These are phyloP conservation scores for Batkoa obscura DNA, from an alignment of 371 early-diverging fungal species.

Conservation along the genomic window DNA sequence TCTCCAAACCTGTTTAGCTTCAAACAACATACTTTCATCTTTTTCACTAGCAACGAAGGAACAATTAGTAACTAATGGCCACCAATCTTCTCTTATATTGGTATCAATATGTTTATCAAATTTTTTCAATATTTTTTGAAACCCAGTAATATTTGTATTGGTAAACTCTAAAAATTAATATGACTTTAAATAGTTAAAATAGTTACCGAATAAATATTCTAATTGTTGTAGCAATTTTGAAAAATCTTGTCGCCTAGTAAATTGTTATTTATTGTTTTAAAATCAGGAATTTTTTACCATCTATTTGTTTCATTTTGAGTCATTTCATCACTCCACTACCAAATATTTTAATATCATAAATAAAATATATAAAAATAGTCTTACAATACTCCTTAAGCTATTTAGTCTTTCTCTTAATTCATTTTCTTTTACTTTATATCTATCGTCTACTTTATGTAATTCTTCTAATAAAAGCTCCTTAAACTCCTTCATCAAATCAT, in stretches of 20 bases:
- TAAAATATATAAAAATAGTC: slow-evolving; percentile 7
- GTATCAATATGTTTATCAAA: slow-evolving; percentile 24
- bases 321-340: slow-evolving; percentile 22
- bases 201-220: slow-evolving; percentile 20
- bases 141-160: slow-evolving; percentile 31
- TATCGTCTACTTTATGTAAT: slow-evolving; percentile 25
- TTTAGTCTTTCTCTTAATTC: slow-evolving; percentile 13
- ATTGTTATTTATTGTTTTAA: not conserved
- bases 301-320: slow-evolving; percentile 14
- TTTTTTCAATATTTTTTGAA: slow-evolving; percentile 39
- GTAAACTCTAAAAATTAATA: slow-evolving; percentile 20
- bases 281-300: slow-evolving; percentile 16
- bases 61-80: slow-evolving; percentile 23
- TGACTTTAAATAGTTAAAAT: not conserved
- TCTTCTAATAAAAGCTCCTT: slow-evolving; percentile 17
- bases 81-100: slow-evolving; percentile 18
- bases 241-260: slow-evolving; percentile 17
- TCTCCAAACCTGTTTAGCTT: slow-evolving; percentile 33
- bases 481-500: slow-evolving; percentile 14
- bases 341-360: not conserved
- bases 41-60: slow-evolving; percentile 29
- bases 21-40: slow-evolving; percentile 22
- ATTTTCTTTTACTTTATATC: slow-evolving; percentile 21
- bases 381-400: slow-evolving; percentile 14
- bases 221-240: slow-evolving; percentile 20